Evolutionary conservation across 1,284 basidiomycete genomes (phyloP).

Genomic region (Sporisorium scitamineum): DNA sequence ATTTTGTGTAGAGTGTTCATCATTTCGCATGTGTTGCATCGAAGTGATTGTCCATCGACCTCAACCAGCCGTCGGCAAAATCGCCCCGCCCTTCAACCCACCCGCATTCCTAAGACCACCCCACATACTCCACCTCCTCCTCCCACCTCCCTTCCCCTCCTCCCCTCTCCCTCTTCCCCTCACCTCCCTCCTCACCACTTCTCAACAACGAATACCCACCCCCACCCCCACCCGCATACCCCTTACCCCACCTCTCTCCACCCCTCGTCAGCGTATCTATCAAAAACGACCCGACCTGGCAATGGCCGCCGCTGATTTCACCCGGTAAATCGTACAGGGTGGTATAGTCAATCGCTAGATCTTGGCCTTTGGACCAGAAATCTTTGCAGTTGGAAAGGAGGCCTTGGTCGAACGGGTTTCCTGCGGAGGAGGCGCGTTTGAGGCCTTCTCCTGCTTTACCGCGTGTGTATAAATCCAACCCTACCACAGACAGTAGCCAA

Average conservation of each 20-base stretch:
- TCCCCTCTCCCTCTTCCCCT: conserved; percentile 11
- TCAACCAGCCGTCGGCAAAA: conserved; percentile 19
- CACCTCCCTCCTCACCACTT: conserved; percentile 9
- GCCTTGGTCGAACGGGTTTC: conserved; percentile 94
- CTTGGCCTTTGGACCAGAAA: conserved; percentile 89
- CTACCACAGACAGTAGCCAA: conserved; percentile 87
- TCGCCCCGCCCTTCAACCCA: background rate
- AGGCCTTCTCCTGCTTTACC: conserved; percentile 88
- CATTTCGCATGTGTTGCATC: background rate
- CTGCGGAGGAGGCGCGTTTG: conserved; percentile 74
- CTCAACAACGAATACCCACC: conserved; percentile 20
- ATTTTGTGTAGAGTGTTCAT: background rate
- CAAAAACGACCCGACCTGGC: conserved; percentile 27
- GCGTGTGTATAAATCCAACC: conserved; percentile 91
- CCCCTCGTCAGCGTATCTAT: conserved; percentile 24
- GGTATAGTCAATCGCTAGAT: conserved; percentile 89
- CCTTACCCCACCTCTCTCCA: background rate
- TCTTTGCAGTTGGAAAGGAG: conserved; percentile 85
- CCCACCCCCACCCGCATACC: conserved; percentile 4
- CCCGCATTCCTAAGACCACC: conserved; percentile 9
- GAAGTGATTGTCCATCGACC: background rate
- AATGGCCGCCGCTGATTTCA: conserved; percentile 32
- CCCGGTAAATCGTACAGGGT: conserved; percentile 82
- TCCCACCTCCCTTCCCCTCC: background rate
- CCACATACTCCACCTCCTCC: conserved; percentile 38